phyloP scores from a whole-genome alignment of 352 stramenopile genomes.

The Pythium apleroticum region DNA sequence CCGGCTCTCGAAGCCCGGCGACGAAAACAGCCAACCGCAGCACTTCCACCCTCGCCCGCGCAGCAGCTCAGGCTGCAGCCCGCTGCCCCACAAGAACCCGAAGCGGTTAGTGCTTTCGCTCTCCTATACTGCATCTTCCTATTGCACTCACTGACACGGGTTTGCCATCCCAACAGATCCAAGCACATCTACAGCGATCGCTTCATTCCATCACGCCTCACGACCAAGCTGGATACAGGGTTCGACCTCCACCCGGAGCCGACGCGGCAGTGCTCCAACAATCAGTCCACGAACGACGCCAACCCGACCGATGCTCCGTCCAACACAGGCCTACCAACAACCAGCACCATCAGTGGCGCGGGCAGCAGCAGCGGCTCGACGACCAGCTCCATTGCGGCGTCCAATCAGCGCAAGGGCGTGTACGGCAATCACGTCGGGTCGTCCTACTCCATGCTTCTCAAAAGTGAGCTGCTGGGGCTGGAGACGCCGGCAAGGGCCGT shows the following conservation, averaged over 20 bases:
- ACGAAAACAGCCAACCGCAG: constrained; percentile 26
- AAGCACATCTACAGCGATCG: constrained; percentile 88
- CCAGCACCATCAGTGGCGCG: constrained; percentile 23
- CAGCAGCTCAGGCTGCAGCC: constrained; percentile 26
- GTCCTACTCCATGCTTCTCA: constrained; percentile 77
- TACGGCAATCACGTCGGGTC: constrained; percentile 23
- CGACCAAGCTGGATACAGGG: constrained; percentile 72
- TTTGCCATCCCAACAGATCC: constrained; percentile 30
- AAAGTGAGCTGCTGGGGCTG: constrained; percentile 73
- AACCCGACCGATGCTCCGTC: constrained; percentile 7
- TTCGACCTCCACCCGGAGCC: constrained; percentile 64
- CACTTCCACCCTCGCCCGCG: constrained; percentile 13
- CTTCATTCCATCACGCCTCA: constrained; percentile 78
- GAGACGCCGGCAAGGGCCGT: constrained; percentile 35
- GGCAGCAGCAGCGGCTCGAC: neutral
- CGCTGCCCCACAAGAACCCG: constrained; percentile 44
- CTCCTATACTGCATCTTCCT: neutral
- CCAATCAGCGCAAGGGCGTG: neutral
- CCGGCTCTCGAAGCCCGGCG: constrained; percentile 13
- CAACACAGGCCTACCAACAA: constrained; percentile 19
- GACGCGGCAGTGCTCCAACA: constrained; percentile 10
- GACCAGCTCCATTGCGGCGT: neutral
- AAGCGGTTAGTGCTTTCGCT: constrained; percentile 39
- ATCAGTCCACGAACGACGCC: constrained; percentile 24
- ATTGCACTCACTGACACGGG: neutral